Base-by-base conservation (phyloP, 2,329 filamentous ascomycete genomes). In the Spiromastix sp. region DNA sequence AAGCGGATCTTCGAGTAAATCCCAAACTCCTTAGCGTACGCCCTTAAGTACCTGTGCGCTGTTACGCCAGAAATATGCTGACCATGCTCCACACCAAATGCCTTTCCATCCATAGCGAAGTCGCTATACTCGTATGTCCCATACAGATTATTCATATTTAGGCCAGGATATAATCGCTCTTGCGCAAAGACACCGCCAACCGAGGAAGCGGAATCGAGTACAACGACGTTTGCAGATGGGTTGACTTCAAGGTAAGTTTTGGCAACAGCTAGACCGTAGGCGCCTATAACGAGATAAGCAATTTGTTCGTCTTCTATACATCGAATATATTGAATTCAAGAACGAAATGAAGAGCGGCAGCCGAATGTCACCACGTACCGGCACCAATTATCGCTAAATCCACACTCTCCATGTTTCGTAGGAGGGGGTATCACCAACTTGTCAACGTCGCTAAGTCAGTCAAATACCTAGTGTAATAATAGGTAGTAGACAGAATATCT, bases 61-160 rank as follows among this genome's bases (percentile, higher is more conserved):
- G 70, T 66, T 0, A 59, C 42, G 0, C 73, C 77, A 0, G 75
- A 69, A 32, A 82, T 72, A 50, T 81, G 75, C 34, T 77, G 52
- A 11, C 70, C 71, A 5, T 54, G 46, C 33, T 65, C 49, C 15
- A 67, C 55, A 0, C 59, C 62, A 45, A 71, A 78, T 0, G 58
- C 65, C 13, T 67, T 67, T 5, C 61, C 55, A 39, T 69, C 64
- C 75, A 87, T 80, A 12, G 80, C 79, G 40, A 82, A 84, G 47
- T 85, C 82, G 0, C 75, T 74, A 48, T 73, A 85, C 53, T 87
- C 79, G 45, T 79, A 84, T 0, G 74, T 80, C 2, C 81, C 81
- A 8, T 79, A 54, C 52, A 84, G 70, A 48, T 86, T 86, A 56
- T 89, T 87, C 35, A 73, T 77, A 48, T 77, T 81, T 32, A 89